Percentiles rank a stretch among this genome's conserved stretches.
Conservation (phyloP, 129 eudicot species). For the Helianthus annuus region DNA sequence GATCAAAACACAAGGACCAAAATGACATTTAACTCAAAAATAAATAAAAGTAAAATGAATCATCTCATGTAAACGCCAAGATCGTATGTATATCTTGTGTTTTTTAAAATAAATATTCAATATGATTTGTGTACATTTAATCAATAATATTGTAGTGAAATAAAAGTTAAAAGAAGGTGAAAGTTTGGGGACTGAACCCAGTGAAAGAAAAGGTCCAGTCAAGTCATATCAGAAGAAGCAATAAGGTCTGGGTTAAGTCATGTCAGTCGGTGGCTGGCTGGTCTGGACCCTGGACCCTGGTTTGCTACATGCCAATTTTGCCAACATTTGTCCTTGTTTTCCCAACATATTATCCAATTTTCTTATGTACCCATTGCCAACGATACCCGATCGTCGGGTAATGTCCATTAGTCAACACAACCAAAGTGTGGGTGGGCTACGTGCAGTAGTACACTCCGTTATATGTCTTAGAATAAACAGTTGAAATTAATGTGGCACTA, state of each 20-base stretch:
- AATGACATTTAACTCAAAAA: too few species aligned
- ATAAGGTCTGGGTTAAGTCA: conserved; percentile 36
- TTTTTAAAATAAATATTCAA: not conserved
- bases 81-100: not conserved
- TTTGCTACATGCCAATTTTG: not conserved
- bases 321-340: conserved; percentile 17
- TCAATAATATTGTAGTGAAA: not conserved
- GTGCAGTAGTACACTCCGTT: too few species aligned
- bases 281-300: conserved; percentile 19
- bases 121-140: not conserved
- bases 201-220: conserved; percentile 12
- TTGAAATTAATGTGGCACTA: too few species aligned
- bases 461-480: too few species aligned
- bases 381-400: conserved; percentile 19
- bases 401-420: conserved; percentile 25
- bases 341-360: not conserved
- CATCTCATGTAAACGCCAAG: not conserved
- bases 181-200: conserved; percentile 11
- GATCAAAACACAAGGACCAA: too few species aligned
- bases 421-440: not conserved
- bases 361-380: not conserved
- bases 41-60: not conserved
- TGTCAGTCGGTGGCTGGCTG: conserved; percentile 30
- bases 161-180: conserved; percentile 19
- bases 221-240: conserved; percentile 16